Base-by-base conservation (phyloP, 129 eudicot genomes). In the Scalesia atractyloides region DNA sequence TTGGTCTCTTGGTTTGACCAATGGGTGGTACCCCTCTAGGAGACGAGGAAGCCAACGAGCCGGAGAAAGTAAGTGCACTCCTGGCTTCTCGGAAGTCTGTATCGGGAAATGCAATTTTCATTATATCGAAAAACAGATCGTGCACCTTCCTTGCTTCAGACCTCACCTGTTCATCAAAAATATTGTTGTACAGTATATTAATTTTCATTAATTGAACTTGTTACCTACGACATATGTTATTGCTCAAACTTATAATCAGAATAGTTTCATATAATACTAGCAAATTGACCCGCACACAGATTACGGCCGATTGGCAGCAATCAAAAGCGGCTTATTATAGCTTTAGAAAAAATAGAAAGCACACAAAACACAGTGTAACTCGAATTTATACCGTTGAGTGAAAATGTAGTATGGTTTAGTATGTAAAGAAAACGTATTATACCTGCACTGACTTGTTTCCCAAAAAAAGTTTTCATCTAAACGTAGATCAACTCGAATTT, bases 131-230 rank as follows among this genome's bases (percentile, higher is more conserved):
- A 80, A 94, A 90, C 61, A 94, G 89, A 74, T 88, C 97, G 41
- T 94, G 98, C 53, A 94, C 96, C 75, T 94, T 90, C 76, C 88
- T 90, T 54, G 98, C 97, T 77, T 94, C 98, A 0, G 91, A 76
- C 54, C 96, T 83, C 83, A 90, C 98, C 98, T 94, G 75, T 79
- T 78, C 64, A 78, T 46, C 20, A 33, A n/a, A 9, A 68, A 15
- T 34, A 51, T 13, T 14, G 13, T 15, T 33, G 10, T 65, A 56
- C 12, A 24, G 12, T 18, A 37, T 5, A 1, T 37, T 7, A 5
- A 13, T 49, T 49, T 49, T 57, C 63, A 22, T 19, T 24, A 57
- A 57, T 34, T 11, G 9, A 20, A 49, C 17, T 49, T 49, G 18
- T 50, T 50, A 15, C 9, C 19, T 50, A 15, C 7, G 20, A 50